Base-by-base conservation (phyloP, 2,329 filamentous ascomycete genomes). In the Calonectria crousiana region DNA sequence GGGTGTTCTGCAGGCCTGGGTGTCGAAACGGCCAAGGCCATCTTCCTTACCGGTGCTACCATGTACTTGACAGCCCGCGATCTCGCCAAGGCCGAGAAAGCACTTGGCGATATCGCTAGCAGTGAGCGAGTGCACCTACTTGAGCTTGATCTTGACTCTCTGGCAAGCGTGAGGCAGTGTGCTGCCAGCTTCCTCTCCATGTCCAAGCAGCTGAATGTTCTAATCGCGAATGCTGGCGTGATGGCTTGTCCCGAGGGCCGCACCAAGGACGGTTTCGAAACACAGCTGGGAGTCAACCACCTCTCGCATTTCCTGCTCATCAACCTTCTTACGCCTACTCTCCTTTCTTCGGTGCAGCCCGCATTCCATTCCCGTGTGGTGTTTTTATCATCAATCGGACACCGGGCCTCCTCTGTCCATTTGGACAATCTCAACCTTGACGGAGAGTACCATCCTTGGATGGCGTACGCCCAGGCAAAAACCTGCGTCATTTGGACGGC, bases 401-500 rank as follows among this genome's bases (percentile, higher is more conserved):
- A 82, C 13, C 66, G 67, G 2, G 75, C 74, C 1, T 65, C 62
- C 32, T 75, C 80, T 13, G 69, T 56, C 36, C 36, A 58, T 6
- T 47, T 68, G 13, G 66, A 58, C 26, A 80, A 77, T n/a, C 56
- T 68, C 51, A 68, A 68, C 34, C 41, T 68, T 3, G 51, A 68
- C 0, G 66, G 74, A 3, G 53, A 52, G 14, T 81, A 81, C 28
- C 62, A 84, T 3, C 83, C 83, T 0, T 83, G 79, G 70, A 49
- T 70, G 1, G 83, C 87, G 0, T 91, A 91, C 72, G 86, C 83
- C 0, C 86, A 89, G 75, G 83, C 84, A 65, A 92, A 91, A 76
- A 84, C 85, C 0, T 89, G 89, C 16, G 89, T 88, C 72, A 84
- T 90, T 23, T 88, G 85, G 75, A 86, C 88, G 67, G 86, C 89